A percentile compares a stretch with the other conserved stretches of the same genome.
Evolutionary conservation across 768 basidiomycete species (phyloP).

Genomic region (Hygrophorus russula): DNA sequence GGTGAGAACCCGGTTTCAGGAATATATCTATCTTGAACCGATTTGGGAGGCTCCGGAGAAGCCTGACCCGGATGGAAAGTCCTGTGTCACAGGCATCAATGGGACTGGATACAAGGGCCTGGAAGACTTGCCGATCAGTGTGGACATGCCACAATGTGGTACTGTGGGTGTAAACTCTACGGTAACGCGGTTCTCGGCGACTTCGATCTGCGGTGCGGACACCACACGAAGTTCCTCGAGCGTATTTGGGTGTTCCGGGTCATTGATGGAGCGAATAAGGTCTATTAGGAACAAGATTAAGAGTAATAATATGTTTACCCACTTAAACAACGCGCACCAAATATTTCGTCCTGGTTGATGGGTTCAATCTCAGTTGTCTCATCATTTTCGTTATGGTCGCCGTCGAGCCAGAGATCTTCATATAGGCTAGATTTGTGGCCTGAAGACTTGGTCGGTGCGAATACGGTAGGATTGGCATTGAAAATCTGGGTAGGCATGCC

Average conservation of each 20-base stretch:
- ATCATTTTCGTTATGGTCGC: slow-evolving; percentile 29
- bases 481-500: slow-evolving; percentile 37
- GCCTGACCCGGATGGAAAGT: slow-evolving; percentile 88
- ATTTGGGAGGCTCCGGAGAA: slow-evolving; percentile 80
- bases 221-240: slow-evolving; percentile 95
- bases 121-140: slow-evolving; percentile 66
- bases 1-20: slow-evolving; percentile 91
- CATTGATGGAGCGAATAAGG: slow-evolving; percentile 82
- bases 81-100: slow-evolving; percentile 32
- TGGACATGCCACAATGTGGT: slow-evolving; percentile 96
- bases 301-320: neutral
- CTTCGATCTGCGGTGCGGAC: slow-evolving; percentile 71
- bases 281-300: slow-evolving; percentile 32
- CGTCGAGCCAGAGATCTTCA: slow-evolving; percentile 51
- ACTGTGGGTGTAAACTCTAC: slow-evolving; percentile 97
- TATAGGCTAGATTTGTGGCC: slow-evolving; percentile 29
- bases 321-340: slow-evolving; percentile 42
- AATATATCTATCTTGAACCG: slow-evolving; percentile 93
- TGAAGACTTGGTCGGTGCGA: slow-evolving; percentile 40
- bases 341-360: slow-evolving; percentile 90
- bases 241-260: slow-evolving; percentile 91
- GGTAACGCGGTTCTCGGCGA: slow-evolving; percentile 49
- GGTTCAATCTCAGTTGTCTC: slow-evolving; percentile 48
- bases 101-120: neutral
- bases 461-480: slow-evolving; percentile 88